A percentile compares a stretch with the other conserved stretches of the same genome.
Evolutionary conservation across 2,329 filamentous ascomycete genomes (phyloP).

Genomic region (Lasiodiplodia sp.): DNA sequence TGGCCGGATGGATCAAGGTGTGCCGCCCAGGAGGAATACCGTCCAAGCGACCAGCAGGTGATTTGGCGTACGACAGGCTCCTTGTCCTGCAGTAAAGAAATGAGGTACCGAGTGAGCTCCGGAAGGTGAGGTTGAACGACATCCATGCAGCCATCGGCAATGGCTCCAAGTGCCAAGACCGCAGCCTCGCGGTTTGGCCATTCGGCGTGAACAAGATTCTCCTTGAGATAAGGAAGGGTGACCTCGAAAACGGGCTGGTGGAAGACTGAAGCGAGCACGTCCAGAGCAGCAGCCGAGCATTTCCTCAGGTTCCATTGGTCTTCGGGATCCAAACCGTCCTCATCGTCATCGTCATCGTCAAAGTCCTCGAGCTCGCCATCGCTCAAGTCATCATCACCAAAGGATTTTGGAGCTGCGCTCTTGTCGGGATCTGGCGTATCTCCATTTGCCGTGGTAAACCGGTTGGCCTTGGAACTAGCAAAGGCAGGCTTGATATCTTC

Average conservation of each 20-base stretch:
- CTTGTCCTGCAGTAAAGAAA: conserved; percentile 80
- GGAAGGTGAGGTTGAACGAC: conserved; percentile 90
- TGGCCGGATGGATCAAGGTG: conserved; percentile 73
- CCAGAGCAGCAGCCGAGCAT: conserved; percentile 93
- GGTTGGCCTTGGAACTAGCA: conserved; percentile 72
- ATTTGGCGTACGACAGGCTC: conserved; percentile 95
- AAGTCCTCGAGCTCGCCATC: conserved; percentile 85
- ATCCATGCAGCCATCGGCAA: conserved; percentile 92
- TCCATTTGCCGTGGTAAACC: conserved; percentile 52
- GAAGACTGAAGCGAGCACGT: conserved; percentile 93
- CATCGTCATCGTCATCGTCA: conserved; percentile 77
- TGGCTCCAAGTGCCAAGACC: conserved; percentile 90
- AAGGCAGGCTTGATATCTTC: conserved; percentile 95
- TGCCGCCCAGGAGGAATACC: conserved; percentile 93
- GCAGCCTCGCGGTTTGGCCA: conserved; percentile 95
- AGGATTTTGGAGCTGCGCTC: conserved; percentile 52
- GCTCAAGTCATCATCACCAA: conserved; percentile 76
- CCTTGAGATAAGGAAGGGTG: conserved; percentile 90
- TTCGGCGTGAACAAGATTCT: conserved; percentile 84
- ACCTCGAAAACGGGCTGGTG: conserved; percentile 86
- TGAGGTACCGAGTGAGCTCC: conserved; percentile 87
- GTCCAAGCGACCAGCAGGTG: conserved; percentile 95
- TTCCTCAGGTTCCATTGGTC: conserved; percentile 95
- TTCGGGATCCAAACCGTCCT: conserved; percentile 77
- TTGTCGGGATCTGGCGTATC: conserved; percentile 57